phyloP scores from a whole-genome alignment of 805 yeast genomes.

The Jamesozyma hellenica region DNA sequence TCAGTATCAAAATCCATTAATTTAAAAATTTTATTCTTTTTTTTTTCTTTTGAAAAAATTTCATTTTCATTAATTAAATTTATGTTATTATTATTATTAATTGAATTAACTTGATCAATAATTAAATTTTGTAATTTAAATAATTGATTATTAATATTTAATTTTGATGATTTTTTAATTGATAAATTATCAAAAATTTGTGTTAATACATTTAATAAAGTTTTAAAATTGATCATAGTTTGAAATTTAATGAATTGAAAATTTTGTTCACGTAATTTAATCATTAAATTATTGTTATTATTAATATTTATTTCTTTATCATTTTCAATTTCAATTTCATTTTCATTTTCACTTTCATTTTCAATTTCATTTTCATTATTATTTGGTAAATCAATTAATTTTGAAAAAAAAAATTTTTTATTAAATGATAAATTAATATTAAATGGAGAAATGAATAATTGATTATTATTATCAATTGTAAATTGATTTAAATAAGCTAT shows the following conservation, averaged over 20 bases:
- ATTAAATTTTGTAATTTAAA: constrained; percentile 17
- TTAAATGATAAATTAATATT: background rate
- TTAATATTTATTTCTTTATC: no score
- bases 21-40: constrained; percentile 1
- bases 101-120: constrained; percentile 12
- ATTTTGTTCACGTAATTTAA: constrained; percentile 6
- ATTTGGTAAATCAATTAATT: constrained; percentile 3
- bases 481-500: constrained; percentile 18
- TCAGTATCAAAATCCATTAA: constrained; percentile 7
- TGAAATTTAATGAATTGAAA: constrained; percentile 22
- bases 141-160: constrained; percentile 17
- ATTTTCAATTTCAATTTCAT: constrained; percentile 4
- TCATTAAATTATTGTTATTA: no score
- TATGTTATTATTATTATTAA: constrained; percentile 16
- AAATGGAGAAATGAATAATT: constrained; percentile 12
- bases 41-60: background rate
- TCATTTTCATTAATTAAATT: constrained; percentile 2
- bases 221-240: constrained; percentile 21
- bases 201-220: constrained; percentile 16
- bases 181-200: constrained; percentile 22
- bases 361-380: background rate
- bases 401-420: constrained; percentile 6
- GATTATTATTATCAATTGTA: no score
- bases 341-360: background rate
- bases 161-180: constrained; percentile 21